Conservation (phyloP, 176 grass and related monocot genomes). For the Oryza brachyantha region DNA sequence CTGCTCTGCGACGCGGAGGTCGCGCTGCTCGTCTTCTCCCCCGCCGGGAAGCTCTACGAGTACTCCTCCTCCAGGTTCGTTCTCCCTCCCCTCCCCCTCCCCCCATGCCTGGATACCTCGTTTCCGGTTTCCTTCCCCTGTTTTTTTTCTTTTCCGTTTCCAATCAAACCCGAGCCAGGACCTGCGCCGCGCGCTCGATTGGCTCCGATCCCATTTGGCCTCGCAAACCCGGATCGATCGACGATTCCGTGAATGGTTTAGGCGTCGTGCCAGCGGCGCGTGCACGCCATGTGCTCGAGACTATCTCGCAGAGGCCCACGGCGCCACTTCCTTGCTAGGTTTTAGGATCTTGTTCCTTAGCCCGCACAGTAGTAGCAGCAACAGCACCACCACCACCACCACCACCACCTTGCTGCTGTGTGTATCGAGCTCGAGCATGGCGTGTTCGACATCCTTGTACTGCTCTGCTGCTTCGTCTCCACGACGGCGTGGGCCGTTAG, state of each 20-base stretch:
- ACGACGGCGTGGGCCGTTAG: background rate
- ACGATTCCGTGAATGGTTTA: background rate
- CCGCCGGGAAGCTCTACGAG: conserved; percentile 67
- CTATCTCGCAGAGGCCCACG: conserved; percentile 13
- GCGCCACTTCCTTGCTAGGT: too few species aligned
- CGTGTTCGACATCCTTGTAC: background rate
- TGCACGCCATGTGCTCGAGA: conserved; percentile 37
- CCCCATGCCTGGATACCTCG: background rate
- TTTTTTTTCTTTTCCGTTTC: too few species aligned
- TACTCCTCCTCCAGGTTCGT: conserved; percentile 56
- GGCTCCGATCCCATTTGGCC: background rate
- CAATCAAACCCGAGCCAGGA: background rate
- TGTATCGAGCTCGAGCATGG: too few species aligned
- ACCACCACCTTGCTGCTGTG: too few species aligned
- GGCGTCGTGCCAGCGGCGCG: background rate
- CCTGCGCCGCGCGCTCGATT: background rate
- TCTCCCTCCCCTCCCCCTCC: background rate
- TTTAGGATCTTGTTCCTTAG: too few species aligned
- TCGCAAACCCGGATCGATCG: background rate
- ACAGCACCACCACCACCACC: background rate
- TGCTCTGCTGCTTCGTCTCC: background rate
- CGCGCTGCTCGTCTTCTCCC: conserved; percentile 66
- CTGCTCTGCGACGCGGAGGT: conserved; percentile 80
- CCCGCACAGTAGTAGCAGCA: background rate
- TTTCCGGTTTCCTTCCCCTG: background rate